A percentile compares a stretch with the other conserved stretches of the same genome.
phyloP scores from a whole-genome alignment of 805 yeast genomes.

The Isabelozyma heimii region DNA sequence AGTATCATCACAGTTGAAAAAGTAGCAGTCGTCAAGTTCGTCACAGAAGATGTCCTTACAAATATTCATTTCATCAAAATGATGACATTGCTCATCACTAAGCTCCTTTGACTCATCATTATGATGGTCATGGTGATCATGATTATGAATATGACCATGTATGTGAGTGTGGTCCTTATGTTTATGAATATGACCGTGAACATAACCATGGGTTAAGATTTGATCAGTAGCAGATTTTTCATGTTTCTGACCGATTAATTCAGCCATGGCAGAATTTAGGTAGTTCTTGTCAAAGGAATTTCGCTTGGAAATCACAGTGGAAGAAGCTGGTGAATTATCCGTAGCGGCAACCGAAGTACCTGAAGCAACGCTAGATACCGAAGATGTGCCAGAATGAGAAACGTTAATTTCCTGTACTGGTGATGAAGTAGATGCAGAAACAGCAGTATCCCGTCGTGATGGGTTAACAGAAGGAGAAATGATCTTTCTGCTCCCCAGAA shows the following conservation, averaged over 20 bases:
- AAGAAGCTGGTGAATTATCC: background rate
- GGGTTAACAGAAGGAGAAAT: no score
- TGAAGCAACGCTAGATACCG: background rate
- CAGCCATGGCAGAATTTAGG: background rate
- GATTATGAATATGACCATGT: slow-evolving; percentile 66
- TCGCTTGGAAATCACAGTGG: background rate
- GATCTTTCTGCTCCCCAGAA: background rate
- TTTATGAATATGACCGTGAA: slow-evolving; percentile 67
- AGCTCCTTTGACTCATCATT: background rate
- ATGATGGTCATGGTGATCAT: slow-evolving; percentile 26
- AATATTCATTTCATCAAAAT: slow-evolving; percentile 27
- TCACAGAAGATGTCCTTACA: slow-evolving; percentile 42
- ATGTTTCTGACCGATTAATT: background rate
- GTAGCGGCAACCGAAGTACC: background rate
- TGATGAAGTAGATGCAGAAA: no score
- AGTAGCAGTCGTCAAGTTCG: slow-evolving; percentile 45
- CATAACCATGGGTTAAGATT: slow-evolving; percentile 47
- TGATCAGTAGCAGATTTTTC: background rate
- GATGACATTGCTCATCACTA: slow-evolving; percentile 15
- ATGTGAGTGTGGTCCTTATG: slow-evolving; percentile 60
- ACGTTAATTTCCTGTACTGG: no score
- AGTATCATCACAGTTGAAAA: slow-evolving; percentile 29
- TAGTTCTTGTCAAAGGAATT: background rate
- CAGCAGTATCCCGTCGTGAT: no score
- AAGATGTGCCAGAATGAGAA: background rate